These are phyloP conservation scores for Leucogyrophana mollusca DNA, from an alignment of 768 basidiomycete species.

Conservation along the genomic window DNA sequence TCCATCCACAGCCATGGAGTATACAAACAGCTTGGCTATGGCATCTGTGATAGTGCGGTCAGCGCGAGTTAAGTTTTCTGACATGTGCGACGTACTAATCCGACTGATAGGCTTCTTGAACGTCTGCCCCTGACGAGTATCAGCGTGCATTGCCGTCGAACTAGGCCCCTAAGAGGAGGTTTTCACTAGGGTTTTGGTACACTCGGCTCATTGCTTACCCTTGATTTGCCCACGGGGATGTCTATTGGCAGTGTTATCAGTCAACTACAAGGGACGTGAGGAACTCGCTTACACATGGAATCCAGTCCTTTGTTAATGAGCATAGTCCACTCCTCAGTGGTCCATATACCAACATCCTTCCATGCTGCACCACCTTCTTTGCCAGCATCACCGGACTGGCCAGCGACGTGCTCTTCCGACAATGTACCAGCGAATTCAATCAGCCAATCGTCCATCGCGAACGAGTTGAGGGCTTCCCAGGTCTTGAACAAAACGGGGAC, in stretches of 20 bases:
- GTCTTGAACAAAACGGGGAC: constrained; percentile 70
- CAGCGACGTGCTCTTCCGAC: constrained; percentile 72
- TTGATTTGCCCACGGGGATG: constrained; percentile 58
- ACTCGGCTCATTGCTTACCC: constrained; percentile 37
- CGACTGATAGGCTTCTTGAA: constrained; percentile 72
- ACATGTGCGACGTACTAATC: constrained; percentile 39
- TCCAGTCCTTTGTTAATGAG: constrained; percentile 80
- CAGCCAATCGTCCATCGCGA: constrained; percentile 70
- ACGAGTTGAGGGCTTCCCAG: constrained; percentile 80
- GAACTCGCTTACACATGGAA: constrained; percentile 63
- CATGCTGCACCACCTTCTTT: constrained; percentile 56
- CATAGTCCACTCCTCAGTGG: constrained; percentile 77
- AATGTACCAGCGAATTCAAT: constrained; percentile 69
- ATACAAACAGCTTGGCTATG: constrained; percentile 82
- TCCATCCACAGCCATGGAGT: constrained; percentile 86
- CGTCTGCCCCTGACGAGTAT: constrained; percentile 52
- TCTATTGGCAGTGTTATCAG: constrained; percentile 1
- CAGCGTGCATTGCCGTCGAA: constrained; percentile 69
- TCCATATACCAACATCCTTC: constrained; percentile 91
- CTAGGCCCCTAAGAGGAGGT: constrained; percentile 51
- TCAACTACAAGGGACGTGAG: neutral
- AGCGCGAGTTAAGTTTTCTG: constrained; percentile 1
- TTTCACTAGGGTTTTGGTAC: neutral
- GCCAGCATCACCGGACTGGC: constrained; percentile 51
- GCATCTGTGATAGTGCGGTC: constrained; percentile 46